These are phyloP conservation scores for Rhododendron vialii DNA, from an alignment of 148 eudicot species.

Conservation along the genomic window DNA sequence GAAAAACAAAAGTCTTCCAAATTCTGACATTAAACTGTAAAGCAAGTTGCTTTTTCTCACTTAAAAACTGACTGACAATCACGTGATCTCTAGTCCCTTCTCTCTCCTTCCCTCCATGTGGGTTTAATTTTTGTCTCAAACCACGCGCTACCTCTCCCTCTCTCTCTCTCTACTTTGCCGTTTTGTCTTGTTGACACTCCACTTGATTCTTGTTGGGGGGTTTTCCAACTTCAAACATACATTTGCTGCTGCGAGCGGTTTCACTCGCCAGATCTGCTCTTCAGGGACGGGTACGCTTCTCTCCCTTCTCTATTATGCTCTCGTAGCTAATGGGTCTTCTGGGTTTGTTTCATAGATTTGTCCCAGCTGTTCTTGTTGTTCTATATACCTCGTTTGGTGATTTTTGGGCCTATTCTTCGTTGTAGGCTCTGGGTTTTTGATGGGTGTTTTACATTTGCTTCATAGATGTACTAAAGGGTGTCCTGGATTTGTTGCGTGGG, in stretches of 20 bases:
- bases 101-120: conserved; percentile 1
- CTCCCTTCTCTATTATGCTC: background rate
- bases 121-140: background rate
- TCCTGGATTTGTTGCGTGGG: background rate
- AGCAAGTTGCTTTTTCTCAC: background rate
- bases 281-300: background rate
- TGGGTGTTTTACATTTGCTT: background rate
- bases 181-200: background rate
- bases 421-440: background rate
- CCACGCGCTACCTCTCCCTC: background rate
- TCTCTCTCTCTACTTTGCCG: background rate
- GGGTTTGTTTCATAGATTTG: conserved; percentile 4
- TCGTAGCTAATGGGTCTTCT: background rate
- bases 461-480: background rate
- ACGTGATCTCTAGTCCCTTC: conserved; percentile 10
- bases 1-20: background rate
- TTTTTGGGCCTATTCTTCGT: background rate
- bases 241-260: background rate
- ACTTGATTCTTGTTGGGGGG: background rate
- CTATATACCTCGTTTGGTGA: background rate
- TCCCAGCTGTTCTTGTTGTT: background rate
- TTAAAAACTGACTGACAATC: background rate
- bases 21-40: background rate
- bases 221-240: too few relatives aligned
- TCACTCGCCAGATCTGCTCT: conserved; percentile 11